Evolutionary conservation across 345 rosid genomes (phyloP), one percentile per base, ranked within the genome.

Genomic region (Eutrema yunnanense): DNA sequence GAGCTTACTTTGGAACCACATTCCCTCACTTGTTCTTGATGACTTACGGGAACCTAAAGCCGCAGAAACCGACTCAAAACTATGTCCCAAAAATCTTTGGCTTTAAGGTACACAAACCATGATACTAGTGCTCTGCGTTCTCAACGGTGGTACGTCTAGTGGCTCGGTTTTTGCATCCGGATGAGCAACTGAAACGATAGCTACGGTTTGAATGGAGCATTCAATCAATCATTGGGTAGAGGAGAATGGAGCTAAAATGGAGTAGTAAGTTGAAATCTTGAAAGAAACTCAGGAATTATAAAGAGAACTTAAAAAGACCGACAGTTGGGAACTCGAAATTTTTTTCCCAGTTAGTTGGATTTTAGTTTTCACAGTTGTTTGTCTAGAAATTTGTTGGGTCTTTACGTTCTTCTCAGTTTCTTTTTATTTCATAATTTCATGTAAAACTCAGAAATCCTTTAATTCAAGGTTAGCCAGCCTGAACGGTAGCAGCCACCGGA

Each of bases 1-100:
- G 98, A 63, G 96, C 97, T n/a, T 94, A 94, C 83, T 94, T 91
- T 65, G 97, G 97, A 59, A 91, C 98, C 1, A 94, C 98, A 44
- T 91, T 89, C 73, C 96, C 96, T 33, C 96, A 94, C 77, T 84
- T 94, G 72, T 94, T 94, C 81, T 71, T 89, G 78, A 91, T 94
- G 96, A 74, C 97, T 5, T 86, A 89, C 64, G 96, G 93, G 55
- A 88, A 89, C 73, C 70, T 94, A 41, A 91, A 88, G 85, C 98
- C 98, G 6, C 92, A 84, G 65, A 91, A 88, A 76, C 86, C 96
- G 26, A 32, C 78, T 8, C 95, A 86, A 80, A 86, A 73, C 73
- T 94, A 87, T 16, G 83, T 83, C 40, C 98, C 92, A 3, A 87
- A 88, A 84, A 90, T 94, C 69, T 91, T 89, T 51, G 98, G 96